Conservation (phyloP, 768 basidiomycete species). For the Naganishia onofrii region DNA sequence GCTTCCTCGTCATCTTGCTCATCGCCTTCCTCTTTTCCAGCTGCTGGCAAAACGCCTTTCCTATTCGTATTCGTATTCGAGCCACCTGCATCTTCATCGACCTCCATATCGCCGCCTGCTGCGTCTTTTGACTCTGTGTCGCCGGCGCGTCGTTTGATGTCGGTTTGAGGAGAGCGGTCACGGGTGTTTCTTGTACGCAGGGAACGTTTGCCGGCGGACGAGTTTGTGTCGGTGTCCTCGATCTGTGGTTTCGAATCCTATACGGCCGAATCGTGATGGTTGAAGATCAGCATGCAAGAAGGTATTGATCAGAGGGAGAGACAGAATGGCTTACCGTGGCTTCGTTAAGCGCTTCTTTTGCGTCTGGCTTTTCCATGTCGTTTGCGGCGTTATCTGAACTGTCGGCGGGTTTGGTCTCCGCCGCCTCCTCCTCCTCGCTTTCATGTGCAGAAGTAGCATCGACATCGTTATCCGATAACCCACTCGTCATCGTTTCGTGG, state of each 20-base stretch:
- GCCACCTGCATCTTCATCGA: constrained; percentile 10
- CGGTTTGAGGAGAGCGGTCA: not conserved
- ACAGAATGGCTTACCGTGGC: not conserved
- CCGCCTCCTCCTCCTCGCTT: constrained; percentile 50
- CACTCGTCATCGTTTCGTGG: constrained; percentile 53
- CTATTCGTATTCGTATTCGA: not conserved
- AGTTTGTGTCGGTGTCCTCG: constrained; percentile 45
- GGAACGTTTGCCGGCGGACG: not conserved
- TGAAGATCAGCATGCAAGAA: not conserved
- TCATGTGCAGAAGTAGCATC: constrained; percentile 53
- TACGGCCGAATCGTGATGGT: not conserved
- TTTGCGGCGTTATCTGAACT: not conserved
- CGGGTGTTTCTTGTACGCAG: not conserved
- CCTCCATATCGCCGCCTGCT: not conserved
- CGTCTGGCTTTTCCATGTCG: constrained; percentile 43
- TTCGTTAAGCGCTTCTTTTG: not conserved
- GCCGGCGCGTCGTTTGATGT: not conserved
- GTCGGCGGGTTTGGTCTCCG: not conserved
- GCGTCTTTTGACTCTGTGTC: not conserved
- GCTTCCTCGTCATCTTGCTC: constrained; percentile 28
- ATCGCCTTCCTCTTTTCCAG: not conserved
- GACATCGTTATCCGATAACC: constrained; percentile 59
- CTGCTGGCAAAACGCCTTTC: not conserved
- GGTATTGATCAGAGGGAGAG: not conserved
- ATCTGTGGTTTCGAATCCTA: constrained; percentile 48